phyloP scores from a whole-genome alignment of 1,284 basidiomycete genomes.

The Bjerkandera adusta region DNA sequence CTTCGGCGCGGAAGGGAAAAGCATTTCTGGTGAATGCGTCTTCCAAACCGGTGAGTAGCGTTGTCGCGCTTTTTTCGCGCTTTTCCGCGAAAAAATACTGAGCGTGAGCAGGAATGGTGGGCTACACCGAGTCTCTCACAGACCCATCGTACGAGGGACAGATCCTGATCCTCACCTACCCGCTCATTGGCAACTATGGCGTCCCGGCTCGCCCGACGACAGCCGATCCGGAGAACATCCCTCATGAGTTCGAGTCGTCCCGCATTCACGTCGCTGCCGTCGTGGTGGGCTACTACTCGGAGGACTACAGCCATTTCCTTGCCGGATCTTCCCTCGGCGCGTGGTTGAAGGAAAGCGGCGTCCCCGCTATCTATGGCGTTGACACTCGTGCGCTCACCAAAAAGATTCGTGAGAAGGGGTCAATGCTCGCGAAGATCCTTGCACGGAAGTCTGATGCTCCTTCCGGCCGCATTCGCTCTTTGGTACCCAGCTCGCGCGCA shows the following conservation, averaged over 20 bases:
- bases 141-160: conserved; percentile 99
- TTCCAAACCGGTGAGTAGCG: conserved; percentile 92
- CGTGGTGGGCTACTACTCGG: conserved; percentile 92
- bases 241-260: conserved; percentile 89
- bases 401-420: conserved; percentile 92
- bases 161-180: conserved; percentile 97
- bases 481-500: conserved; percentile 46
- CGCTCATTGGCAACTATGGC: conserved; percentile 97
- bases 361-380: conserved; percentile 95
- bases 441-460: conserved; percentile 50
- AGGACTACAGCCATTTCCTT: conserved; percentile 95
- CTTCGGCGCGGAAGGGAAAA: conserved; percentile 92
- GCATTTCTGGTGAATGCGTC: conserved; percentile 96
- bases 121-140: conserved; percentile 97
- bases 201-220: conserved; percentile 77
- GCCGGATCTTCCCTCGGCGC: conserved; percentile 85
- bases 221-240: conserved; percentile 60
- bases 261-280: conserved; percentile 93
- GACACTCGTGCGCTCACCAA: conserved; percentile 98
- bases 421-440: conserved; percentile 85
- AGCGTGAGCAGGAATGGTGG: conserved; percentile 97
- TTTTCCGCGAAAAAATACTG: conserved; percentile 3
- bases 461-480: conserved; percentile 31
- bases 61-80: not conserved
- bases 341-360: conserved; percentile 95